Conservation (phyloP, 805 yeast species). For the Millerago galiae region DNA sequence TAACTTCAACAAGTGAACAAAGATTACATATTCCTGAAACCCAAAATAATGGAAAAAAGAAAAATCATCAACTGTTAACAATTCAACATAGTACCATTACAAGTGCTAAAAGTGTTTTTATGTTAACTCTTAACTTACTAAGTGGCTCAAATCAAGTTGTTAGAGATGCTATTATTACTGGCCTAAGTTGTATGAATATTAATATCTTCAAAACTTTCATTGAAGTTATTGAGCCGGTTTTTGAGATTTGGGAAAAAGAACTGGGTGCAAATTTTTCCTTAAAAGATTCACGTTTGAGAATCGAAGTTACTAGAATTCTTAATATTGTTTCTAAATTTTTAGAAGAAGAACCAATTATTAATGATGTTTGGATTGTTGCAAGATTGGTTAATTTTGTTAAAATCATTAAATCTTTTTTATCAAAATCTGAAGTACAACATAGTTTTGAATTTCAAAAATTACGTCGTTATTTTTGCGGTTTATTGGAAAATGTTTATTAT, state of each 20-base stretch:
- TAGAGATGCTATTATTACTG: constrained; percentile 82
- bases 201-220: constrained; percentile 80
- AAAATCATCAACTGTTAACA: constrained; percentile 70
- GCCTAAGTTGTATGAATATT: constrained; percentile 82
- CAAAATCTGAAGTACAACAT: constrained; percentile 50
- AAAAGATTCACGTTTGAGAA: constrained; percentile 44
- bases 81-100: constrained; percentile 89
- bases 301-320: constrained; percentile 75
- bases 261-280: constrained; percentile 27
- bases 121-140: constrained; percentile 78
- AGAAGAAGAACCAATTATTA: constrained; percentile 40
- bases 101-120: constrained; percentile 83
- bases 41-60: constrained; percentile 63
- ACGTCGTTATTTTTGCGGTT: constrained; percentile 77
- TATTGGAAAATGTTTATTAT: constrained; percentile 66
- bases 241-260: constrained; percentile 51
- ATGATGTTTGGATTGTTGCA: constrained; percentile 64
- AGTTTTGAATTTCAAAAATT: constrained; percentile 69
- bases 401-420: constrained; percentile 53
- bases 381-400: constrained; percentile 58
- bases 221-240: constrained; percentile 61
- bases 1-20: constrained; percentile 87
- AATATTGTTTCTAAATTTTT: constrained; percentile 62
- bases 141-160: constrained; percentile 63
- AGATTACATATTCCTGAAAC: constrained; percentile 55